Conservation (phyloP, 257 asterid species). For the Penstemon eatonii region DNA sequence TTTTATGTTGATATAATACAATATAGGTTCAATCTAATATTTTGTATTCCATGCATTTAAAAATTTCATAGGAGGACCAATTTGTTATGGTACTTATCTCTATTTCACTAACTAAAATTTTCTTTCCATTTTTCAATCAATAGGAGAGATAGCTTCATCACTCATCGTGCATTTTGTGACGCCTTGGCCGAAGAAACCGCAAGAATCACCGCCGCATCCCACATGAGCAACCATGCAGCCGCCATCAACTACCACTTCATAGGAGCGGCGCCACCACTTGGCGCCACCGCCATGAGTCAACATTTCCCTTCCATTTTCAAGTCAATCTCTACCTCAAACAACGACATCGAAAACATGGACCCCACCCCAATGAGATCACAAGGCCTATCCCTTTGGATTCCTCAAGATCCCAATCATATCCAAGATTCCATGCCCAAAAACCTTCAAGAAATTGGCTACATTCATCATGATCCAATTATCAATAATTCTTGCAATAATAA, state of each 20-base stretch:
- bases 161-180: slow-evolving; percentile 94
- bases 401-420: slow-evolving; percentile 29
- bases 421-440: slow-evolving; percentile 43
- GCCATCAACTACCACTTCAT: slow-evolving; percentile 54
- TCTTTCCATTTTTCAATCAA: slow-evolving; percentile 7
- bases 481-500: background rate
- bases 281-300: slow-evolving; percentile 35
- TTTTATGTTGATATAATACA: too few relatives aligned
- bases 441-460: slow-evolving; percentile 46
- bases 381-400: slow-evolving; percentile 56
- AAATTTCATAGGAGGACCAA: too few relatives aligned
- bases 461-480: slow-evolving; percentile 29
- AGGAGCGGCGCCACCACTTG: slow-evolving; percentile 42
- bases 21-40: too few relatives aligned
- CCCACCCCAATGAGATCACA: slow-evolving; percentile 39
- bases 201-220: slow-evolving; percentile 67
- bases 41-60: too few relatives aligned
- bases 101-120: background rate
- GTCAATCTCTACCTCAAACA: slow-evolving; percentile 33
- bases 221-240: slow-evolving; percentile 37
- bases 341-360: slow-evolving; percentile 29
- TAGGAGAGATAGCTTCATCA: slow-evolving; percentile 94
- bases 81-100: background rate
- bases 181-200: slow-evolving; percentile 94
- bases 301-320: slow-evolving; percentile 61